Base-by-base conservation (phyloP, 768 basidiomycete species). In the Rubroboletus pulcherrimus region DNA sequence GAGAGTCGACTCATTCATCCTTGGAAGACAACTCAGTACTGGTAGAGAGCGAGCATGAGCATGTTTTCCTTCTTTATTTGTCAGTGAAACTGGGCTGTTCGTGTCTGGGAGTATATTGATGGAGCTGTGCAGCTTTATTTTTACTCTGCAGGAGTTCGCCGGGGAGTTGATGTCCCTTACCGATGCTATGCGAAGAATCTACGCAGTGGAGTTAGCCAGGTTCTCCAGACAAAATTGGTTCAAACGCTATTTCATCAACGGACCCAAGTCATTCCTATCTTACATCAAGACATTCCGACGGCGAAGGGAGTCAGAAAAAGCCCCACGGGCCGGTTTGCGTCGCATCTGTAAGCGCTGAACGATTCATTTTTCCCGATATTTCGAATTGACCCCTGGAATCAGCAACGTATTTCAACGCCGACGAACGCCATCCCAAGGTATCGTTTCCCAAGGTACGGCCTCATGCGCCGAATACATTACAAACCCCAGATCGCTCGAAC, bases 101-200 rank as follows among this genome's bases (percentile, higher is more conserved):
- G 12, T 11, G 7, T 17, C 17, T 46, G 17, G 17, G 8, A 14
- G 38, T 26, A 3, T 45, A 3, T 52, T 70, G 52, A 69, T 40
- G 44, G 30, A n/a, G 44, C 35, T 45, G 29, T 46, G 26, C 59
- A 97, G 94, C 75, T 98, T 96, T 73, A 89, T 97, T 60, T 99
- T 98, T 72, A 96, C 93, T 0, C 70, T 98, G 42, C 93, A 99
- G 72, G 97, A 98, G 67, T 98, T 98, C 67, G 82, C 91, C 8
- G 77, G 81, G 55, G 96, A 98, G 70, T 71, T 96, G 49, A 77
- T 88, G 33, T 84, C 83, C 19, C 82, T 98, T 11, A 80, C 91
- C 0, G 91, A 94, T 66, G 86, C 91, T 8, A 90, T 98, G 79
- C 78, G 84, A 49, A 78, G 86, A 53, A 86, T 98, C 44, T 87